Percentiles rank a stretch among this genome's conserved stretches.
Conservation (phyloP, 345 rosid species). For the Jatropha curcas region DNA sequence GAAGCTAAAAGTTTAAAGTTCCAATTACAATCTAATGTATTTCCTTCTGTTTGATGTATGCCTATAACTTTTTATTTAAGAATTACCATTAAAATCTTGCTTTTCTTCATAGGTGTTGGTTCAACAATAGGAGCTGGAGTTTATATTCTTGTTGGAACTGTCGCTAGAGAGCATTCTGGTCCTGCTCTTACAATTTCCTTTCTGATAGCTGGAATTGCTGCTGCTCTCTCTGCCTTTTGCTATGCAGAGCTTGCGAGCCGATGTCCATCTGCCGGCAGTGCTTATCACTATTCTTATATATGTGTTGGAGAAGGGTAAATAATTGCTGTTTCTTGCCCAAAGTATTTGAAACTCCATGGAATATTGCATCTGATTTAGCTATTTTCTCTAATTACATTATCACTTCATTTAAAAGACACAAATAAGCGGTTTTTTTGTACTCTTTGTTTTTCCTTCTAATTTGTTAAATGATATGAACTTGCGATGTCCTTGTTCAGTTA, state of each 20-base stretch:
- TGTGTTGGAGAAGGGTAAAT: conserved; percentile 91
- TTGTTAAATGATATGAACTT: neutral
- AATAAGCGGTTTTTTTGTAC: neutral
- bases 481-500: neutral
- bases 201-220: conserved; percentile 89
- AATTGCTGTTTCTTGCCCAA: neutral
- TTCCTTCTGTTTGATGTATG: neutral
- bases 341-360: neutral
- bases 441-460: neutral
- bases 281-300: conserved; percentile 94
- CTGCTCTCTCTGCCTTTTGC: conserved; percentile 95
- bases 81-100: neutral
- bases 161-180: conserved; percentile 97
- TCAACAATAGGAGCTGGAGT: conserved; percentile 99
- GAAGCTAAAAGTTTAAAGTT: neutral
- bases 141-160: conserved; percentile 93
- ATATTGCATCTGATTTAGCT: neutral
- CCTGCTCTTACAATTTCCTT: conserved; percentile 91
- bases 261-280: conserved; percentile 99
- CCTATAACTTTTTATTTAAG: neutral
- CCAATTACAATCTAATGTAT: neutral
- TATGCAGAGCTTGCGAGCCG: conserved; percentile 96
- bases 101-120: conserved; percentile 67
- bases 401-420: neutral
- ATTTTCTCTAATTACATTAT: neutral